Evolutionary conservation across 2,329 filamentous ascomycete species (phyloP).

Genomic region (Ophiostoma ips): DNA sequence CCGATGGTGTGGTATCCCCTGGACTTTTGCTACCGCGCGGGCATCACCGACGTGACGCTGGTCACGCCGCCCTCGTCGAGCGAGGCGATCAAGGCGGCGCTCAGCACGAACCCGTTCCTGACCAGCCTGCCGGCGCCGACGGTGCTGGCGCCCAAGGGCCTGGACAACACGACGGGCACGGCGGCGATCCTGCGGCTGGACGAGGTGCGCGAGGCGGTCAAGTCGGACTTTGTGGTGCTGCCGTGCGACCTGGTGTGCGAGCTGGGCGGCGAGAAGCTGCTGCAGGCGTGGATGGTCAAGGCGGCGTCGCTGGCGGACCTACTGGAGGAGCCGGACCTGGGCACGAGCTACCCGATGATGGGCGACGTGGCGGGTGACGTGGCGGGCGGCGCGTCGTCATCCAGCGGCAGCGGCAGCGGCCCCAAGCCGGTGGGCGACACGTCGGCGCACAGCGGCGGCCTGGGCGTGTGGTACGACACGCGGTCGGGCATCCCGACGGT

Average conservation of each 20-base stretch:
- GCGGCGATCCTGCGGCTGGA: constrained; percentile 76
- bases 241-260: constrained; percentile 93
- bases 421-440: background rate
- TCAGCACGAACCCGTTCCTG: constrained; percentile 66
- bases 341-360: background rate
- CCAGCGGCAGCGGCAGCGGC: too few relatives aligned
- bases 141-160: constrained; percentile 59
- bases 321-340: constrained; percentile 30
- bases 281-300: constrained; percentile 87
- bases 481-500: constrained; percentile 53
- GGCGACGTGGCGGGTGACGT: too few relatives aligned
- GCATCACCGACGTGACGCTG: constrained; percentile 55
- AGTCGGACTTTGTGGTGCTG: constrained; percentile 74
- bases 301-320: constrained; percentile 54
- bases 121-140: constrained; percentile 60
- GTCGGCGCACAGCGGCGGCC: constrained; percentile 50
- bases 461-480: constrained; percentile 86
- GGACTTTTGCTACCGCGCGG: constrained; percentile 72
- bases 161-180: constrained; percentile 77
- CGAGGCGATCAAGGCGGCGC: constrained; percentile 51
- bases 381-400: too few relatives aligned
- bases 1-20: constrained; percentile 87
- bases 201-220: constrained; percentile 66
- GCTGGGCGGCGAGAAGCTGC: constrained; percentile 63
- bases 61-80: constrained; percentile 52